Conservation (phyloP, 2,329 filamentous ascomycete genomes). For the Atkinsonella hypoxylon region DNA sequence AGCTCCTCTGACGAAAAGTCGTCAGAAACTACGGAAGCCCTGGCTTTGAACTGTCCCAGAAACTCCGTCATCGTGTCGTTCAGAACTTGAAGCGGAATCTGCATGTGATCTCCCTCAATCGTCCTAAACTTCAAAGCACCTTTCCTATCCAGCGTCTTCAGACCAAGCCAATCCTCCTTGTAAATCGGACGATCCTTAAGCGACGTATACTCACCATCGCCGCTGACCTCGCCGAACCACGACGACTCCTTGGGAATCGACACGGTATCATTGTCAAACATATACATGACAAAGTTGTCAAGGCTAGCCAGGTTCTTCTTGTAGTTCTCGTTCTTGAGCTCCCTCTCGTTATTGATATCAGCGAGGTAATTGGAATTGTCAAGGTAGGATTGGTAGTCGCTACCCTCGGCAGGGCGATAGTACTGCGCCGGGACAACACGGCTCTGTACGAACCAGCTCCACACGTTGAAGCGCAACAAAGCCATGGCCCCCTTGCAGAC, state of each 20-base stretch:
- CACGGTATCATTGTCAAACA: constrained; percentile 77
- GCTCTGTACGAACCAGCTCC: constrained; percentile 65
- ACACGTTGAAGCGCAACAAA: constrained; percentile 68
- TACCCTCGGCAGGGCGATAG: constrained; percentile 61
- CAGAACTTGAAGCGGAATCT: constrained; percentile 54
- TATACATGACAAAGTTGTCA: constrained; percentile 74
- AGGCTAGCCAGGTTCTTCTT: constrained; percentile 55
- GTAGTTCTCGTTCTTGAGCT: constrained; percentile 62
- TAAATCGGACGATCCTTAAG: constrained; percentile 64
- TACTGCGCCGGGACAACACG: constrained; percentile 89
- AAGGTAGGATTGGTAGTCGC: constrained; percentile 56
- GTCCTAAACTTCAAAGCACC: constrained; percentile 66
- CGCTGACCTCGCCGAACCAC: constrained; percentile 84
- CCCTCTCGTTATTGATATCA: constrained; percentile 90
- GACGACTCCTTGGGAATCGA: constrained; percentile 82
- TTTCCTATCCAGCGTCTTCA: constrained; percentile 67
- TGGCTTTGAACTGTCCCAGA: constrained; percentile 42
- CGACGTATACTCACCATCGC: constrained; percentile 46
- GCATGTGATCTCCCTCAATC: constrained; percentile 73
- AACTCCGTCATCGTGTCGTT: constrained; percentile 53
- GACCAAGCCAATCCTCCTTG: constrained; percentile 84
- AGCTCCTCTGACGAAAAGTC: constrained; percentile 24
- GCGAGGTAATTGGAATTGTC: constrained; percentile 78
- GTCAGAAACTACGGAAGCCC: constrained; percentile 14
- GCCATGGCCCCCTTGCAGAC: constrained; percentile 72